Conservation (phyloP, 345 rosid species). For the Kernera saxatilis region DNA sequence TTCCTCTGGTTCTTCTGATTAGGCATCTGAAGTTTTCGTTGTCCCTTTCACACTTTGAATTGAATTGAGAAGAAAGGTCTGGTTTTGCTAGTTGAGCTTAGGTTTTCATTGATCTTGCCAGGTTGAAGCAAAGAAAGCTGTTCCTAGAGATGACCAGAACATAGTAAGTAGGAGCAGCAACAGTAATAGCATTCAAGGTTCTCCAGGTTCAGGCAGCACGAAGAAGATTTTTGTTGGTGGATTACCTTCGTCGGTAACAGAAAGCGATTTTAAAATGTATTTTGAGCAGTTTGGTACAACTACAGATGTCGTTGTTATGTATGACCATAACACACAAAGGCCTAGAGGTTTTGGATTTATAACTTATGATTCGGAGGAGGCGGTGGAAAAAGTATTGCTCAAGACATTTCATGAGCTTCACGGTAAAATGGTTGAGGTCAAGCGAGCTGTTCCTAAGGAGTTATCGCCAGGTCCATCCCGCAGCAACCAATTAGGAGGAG, state of each 20-base stretch:
- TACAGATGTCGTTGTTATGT: neutral
- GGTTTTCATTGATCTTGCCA: neutral
- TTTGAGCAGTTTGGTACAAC: neutral
- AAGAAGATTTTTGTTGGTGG: neutral
- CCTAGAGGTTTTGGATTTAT: neutral
- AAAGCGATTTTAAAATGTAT: neutral
- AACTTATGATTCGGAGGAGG: neutral
- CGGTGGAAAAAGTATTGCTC: neutral
- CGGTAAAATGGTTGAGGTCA: neutral
- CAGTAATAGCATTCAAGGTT: neutral
- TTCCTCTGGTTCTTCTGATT: neutral
- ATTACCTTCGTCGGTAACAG: neutral
- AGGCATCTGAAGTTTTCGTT: neutral
- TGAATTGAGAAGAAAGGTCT: neutral
- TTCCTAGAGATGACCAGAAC: neutral
- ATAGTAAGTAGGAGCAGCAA: neutral
- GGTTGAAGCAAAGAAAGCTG: constrained; percentile 1
- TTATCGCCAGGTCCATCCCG: neutral
- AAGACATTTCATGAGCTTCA: neutral
- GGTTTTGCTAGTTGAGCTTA: neutral
- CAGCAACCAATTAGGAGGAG: neutral
- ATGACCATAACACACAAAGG: neutral
- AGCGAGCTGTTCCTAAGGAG: neutral
- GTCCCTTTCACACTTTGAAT: neutral
- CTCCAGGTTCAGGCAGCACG: neutral